Base-by-base conservation (phyloP, 2,329 filamentous ascomycete genomes). In the Diaporthe australafricana region DNA sequence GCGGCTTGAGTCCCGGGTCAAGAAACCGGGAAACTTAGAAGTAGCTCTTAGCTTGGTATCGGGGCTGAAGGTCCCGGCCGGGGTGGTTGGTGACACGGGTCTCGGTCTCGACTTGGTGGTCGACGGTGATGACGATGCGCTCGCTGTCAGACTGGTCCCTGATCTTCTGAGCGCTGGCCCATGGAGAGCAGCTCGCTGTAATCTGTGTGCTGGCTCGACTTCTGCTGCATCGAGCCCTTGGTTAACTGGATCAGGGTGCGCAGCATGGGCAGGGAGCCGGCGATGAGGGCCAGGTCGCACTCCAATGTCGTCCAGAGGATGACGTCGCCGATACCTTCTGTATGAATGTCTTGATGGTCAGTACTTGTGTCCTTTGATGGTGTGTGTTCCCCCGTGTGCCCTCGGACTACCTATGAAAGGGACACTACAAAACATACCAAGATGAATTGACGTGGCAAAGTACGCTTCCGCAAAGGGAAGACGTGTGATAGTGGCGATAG, bases 211-310 rank as follows among this genome's bases (percentile, higher is more conserved):
- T n/a, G 48, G 25, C 17, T 38, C 42, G 42, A 62, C 30, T 69
- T 62, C 40, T 16, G n/a, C 30, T 50, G 53, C 11, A 40, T n/a
- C 5, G 32, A 38, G 7, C 47, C 53, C 40, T 50, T 47, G 11
- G 50, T 60, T 3, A 25, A 16, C 40, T 72, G 70, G 50, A 73
- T 53, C 25, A 74, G 53, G 16, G 47, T 63, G 20, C 71, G 48
- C 14, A 74, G 38, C 73, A 74, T 74, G 16, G 72, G 72, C 3
- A 74, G 53, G 12, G 73, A 74, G 3, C 73, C 73, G 17, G 73
- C 73, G 12, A 74, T 74, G 14, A 74, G 38, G 16, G 68, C 73
- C 1, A 73, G 53, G 52, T 72, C 68, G 52, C 68, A 73, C 22
- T 74, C 73, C 16, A 73, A 32, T 30, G 70, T 67, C 12, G 73